Conservation (phyloP, 164 flowering plant genomes). For the Echeveria elegans region DNA sequence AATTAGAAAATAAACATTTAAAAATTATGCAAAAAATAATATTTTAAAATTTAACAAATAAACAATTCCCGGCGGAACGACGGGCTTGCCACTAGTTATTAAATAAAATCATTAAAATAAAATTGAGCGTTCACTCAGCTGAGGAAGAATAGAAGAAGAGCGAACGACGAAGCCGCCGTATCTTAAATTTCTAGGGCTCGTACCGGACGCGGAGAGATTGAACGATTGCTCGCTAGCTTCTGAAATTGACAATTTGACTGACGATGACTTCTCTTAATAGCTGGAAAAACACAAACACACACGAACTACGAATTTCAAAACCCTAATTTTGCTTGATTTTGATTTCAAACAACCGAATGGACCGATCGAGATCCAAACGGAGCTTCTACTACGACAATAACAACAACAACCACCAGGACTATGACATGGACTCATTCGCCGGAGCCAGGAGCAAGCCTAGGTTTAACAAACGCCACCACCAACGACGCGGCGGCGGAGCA, state of each 20-base stretch:
- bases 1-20: too few species aligned
- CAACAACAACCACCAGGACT: conserved; percentile 20
- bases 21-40: too few species aligned
- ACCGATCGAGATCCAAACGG: conserved; percentile 88
- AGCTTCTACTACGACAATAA: conserved; percentile 75
- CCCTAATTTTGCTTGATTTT: conserved; percentile 8
- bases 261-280: too few species aligned
- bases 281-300: background rate
- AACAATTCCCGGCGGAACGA: too few species aligned
- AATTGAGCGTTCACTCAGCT: too few species aligned
- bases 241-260: too few species aligned
- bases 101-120: too few species aligned
- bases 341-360: conserved; percentile 30
- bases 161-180: too few species aligned
- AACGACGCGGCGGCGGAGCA: conserved; percentile 34
- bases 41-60: too few species aligned
- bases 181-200: background rate
- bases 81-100: too few species aligned
- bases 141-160: too few species aligned
- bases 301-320: conserved; percentile 3
- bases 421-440: conserved; percentile 30
- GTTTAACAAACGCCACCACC: conserved; percentile 26
- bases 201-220: background rate
- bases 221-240: background rate
- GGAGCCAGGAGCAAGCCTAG: conserved; percentile 46